A percentile compares a stretch with the other conserved stretches of the same genome.
phyloP scores from a whole-genome alignment of 176 grass and related monocot species.

The Bothriochloa decipiens region DNA sequence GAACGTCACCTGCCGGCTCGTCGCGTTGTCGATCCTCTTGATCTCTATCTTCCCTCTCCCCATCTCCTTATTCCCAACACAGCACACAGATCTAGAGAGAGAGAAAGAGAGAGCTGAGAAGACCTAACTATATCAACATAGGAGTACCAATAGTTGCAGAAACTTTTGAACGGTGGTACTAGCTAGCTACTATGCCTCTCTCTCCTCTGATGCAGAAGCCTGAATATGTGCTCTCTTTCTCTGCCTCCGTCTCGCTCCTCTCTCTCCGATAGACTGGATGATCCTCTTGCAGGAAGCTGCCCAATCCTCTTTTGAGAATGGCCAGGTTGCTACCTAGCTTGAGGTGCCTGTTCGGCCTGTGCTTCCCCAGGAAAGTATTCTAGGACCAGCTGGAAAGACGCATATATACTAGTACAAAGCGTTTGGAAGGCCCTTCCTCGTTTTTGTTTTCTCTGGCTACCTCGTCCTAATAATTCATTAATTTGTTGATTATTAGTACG shows the following conservation, averaged over 20 bases:
- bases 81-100: conserved; percentile 26
- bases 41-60: conserved; percentile 74
- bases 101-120: background rate
- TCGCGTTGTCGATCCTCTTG: conserved; percentile 75
- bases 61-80: conserved; percentile 34
- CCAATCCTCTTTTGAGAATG: conserved; percentile 23
- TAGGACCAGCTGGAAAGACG: conserved; percentile 19
- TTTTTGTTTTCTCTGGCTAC: conserved; percentile 20
- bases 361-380: conserved; percentile 39
- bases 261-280: background rate
- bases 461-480: conserved; percentile 34
- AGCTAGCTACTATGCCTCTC: background rate
- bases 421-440: background rate
- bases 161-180: background rate
- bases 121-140: background rate
- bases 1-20: conserved; percentile 75
- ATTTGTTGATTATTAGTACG: background rate
- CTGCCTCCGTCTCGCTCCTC: background rate
- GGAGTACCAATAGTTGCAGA: background rate
- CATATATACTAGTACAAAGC: conserved; percentile 38
- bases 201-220: background rate
- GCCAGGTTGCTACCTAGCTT: background rate
- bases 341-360: conserved; percentile 2
- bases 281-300: background rate
- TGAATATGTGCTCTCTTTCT: background rate